Evolutionary conservation across 495 filamentous ascomycete species (phyloP).

Genomic region (Venustampulla echinocandica): DNA sequence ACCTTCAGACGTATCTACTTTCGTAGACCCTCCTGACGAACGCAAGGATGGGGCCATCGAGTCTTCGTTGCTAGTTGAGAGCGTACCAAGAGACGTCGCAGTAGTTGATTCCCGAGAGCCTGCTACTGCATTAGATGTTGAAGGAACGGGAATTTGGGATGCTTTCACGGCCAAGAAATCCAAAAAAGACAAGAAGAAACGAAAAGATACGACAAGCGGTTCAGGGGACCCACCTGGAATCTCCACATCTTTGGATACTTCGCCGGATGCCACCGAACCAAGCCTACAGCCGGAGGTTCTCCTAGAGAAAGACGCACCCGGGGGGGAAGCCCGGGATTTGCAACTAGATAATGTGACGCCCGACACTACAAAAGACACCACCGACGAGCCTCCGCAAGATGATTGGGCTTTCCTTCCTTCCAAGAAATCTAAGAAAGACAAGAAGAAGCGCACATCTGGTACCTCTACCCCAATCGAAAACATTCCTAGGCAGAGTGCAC

Average conservation of each 20-base stretch:
- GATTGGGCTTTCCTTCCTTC: conserved; percentile 1
- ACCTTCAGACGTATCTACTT: conserved; percentile 7
- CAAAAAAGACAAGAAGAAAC: conserved; percentile 10
- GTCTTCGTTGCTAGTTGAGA: background rate
- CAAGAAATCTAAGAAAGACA: conserved; percentile 21
- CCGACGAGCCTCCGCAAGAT: conserved; percentile 1
- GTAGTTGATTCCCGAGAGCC: no score
- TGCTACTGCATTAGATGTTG: background rate
- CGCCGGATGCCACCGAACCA: background rate
- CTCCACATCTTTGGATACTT: background rate
- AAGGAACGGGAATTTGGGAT: conserved; percentile 1
- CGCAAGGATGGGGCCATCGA: background rate
- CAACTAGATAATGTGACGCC: background rate
- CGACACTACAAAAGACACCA: background rate
- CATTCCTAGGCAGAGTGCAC: background rate
- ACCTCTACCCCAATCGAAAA: conserved; percentile 7
- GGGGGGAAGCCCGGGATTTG: background rate
- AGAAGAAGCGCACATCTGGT: conserved; percentile 19
- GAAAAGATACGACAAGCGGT: background rate
- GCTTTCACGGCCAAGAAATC: conserved; percentile 5
- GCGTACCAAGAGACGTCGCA: background rate
- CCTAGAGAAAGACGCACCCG: background rate
- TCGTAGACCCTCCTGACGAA: conserved; percentile 1
- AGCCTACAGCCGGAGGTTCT: background rate
- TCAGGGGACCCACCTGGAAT: background rate